phyloP scores from a whole-genome alignment of 768 basidiomycete genomes.

The Psilocybe cubensis region DNA sequence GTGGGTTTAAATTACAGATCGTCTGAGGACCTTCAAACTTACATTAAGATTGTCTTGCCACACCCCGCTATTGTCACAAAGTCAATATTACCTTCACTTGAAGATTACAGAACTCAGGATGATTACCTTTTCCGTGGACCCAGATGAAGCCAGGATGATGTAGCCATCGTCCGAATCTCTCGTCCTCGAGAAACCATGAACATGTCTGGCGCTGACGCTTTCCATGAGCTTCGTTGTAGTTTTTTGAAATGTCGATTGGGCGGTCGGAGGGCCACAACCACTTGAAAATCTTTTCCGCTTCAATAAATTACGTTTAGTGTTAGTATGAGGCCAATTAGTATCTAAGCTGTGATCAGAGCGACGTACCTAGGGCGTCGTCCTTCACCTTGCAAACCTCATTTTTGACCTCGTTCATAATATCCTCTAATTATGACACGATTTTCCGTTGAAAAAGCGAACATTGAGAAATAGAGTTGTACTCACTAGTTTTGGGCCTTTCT shows the following conservation, averaged over 20 bases:
- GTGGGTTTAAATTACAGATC: not conserved
- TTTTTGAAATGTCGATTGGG: not conserved
- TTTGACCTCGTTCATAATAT: too few relatives aligned
- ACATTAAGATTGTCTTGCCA: not conserved
- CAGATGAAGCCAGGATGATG: not conserved
- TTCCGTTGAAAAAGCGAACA: too few relatives aligned
- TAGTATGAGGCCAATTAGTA: not conserved
- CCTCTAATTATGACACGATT: too few relatives aligned
- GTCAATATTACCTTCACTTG: not conserved
- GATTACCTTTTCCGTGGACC: not conserved
- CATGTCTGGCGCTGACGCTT: not conserved
- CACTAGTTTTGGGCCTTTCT: too few relatives aligned
- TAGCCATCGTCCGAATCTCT: not conserved
- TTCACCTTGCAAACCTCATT: too few relatives aligned
- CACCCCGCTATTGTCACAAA: not conserved
- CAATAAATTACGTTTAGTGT: too few relatives aligned
- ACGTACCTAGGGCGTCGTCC: too few relatives aligned
- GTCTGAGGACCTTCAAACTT: too few relatives aligned
- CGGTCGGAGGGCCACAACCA: not conserved
- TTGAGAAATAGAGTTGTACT: too few relatives aligned
- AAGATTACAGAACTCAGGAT: not conserved
- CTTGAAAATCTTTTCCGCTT: not conserved
- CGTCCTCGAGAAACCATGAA: not conserved
- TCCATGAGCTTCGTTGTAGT: not conserved
- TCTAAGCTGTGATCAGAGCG: not conserved